Conservation (phyloP, 768 basidiomycete genomes). For the Russula brevipes region DNA sequence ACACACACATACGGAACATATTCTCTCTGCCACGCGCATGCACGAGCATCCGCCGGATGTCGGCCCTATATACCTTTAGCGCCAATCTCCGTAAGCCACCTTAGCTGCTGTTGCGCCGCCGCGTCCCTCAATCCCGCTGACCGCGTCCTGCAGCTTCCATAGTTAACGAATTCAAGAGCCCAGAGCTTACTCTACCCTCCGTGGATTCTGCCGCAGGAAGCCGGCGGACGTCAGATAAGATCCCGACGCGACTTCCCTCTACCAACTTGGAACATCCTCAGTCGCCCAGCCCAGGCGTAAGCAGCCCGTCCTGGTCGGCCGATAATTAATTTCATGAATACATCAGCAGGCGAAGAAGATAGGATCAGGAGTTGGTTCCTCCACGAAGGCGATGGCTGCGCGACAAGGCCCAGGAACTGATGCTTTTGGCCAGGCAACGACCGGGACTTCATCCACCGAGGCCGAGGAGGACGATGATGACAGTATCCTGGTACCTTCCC, state of each 20-base stretch:
- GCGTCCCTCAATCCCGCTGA: background rate
- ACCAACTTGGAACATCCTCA: background rate
- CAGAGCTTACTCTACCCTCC: slow-evolving; percentile 37
- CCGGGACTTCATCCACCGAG: background rate
- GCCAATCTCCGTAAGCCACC: slow-evolving; percentile 56
- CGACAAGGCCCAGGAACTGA: slow-evolving; percentile 5
- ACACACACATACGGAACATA: slow-evolving; percentile 68
- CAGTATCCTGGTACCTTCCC: background rate
- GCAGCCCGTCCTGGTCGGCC: background rate
- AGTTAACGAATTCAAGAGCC: slow-evolving; percentile 41
- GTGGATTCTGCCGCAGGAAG: background rate
- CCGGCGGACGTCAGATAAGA: background rate
- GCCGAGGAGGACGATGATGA: slow-evolving; percentile 5
- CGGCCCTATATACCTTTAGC: slow-evolving; percentile 64
- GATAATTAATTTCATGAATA: background rate
- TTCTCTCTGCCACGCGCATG: slow-evolving; percentile 64
- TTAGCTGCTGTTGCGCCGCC: no score
- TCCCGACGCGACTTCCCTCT: background rate
- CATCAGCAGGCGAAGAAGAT: background rate
- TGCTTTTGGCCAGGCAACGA: background rate
- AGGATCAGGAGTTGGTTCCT: background rate
- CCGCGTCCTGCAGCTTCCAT: slow-evolving; percentile 43
- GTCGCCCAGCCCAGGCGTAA: slow-evolving; percentile 2
- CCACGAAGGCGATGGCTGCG: background rate
- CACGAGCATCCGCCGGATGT: slow-evolving; percentile 63